These are phyloP conservation scores for Salvia sclarea DNA, from an alignment of 305 asterid species.

Conservation along the genomic window DNA sequence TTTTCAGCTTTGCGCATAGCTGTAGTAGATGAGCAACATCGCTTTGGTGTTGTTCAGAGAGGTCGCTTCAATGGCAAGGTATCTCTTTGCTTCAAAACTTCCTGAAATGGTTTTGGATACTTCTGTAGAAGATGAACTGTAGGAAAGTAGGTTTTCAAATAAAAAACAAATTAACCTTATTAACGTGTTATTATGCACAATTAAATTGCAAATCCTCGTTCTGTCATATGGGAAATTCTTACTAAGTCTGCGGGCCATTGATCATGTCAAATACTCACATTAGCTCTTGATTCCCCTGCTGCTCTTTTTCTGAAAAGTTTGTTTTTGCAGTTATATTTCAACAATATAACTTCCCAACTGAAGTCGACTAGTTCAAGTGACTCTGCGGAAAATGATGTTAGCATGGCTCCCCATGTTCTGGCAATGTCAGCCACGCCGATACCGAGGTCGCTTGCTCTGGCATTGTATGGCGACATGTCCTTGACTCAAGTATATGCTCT, in stretches of 20 bases:
- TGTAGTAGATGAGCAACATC: slow-evolving; percentile 91
- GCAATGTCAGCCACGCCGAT: slow-evolving; percentile 98
- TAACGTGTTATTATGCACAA: neutral
- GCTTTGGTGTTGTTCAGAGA: slow-evolving; percentile 96
- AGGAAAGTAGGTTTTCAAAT: slow-evolving; percentile 3
- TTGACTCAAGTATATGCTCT: slow-evolving; percentile 77
- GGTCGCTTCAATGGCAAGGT: slow-evolving; percentile 94
- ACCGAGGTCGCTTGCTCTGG: slow-evolving; percentile 93
- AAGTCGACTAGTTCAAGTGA: slow-evolving; percentile 45
- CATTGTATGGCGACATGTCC: slow-evolving; percentile 94
- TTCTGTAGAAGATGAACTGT: slow-evolving; percentile 1
- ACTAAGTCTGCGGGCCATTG: neutral
- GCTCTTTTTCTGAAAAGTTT: slow-evolving; percentile 20
- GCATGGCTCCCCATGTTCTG: slow-evolving; percentile 93
- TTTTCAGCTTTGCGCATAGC: slow-evolving; percentile 89
- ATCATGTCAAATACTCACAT: slow-evolving; percentile 5
- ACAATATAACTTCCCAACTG: slow-evolving; percentile 54
- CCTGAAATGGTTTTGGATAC: slow-evolving; percentile 8
- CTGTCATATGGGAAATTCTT: neutral
- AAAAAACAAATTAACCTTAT: neutral
- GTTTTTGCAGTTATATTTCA: slow-evolving; percentile 71
- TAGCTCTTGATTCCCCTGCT: slow-evolving; percentile 9
- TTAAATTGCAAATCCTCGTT: neutral
- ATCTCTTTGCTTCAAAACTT: slow-evolving; percentile 30
- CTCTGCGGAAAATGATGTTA: slow-evolving; percentile 38